A percentile compares a stretch with the other conserved stretches of the same genome.
Evolutionary conservation across 2,329 filamentous ascomycete genomes (phyloP).

Genomic region (Metarhizium robertsii): DNA sequence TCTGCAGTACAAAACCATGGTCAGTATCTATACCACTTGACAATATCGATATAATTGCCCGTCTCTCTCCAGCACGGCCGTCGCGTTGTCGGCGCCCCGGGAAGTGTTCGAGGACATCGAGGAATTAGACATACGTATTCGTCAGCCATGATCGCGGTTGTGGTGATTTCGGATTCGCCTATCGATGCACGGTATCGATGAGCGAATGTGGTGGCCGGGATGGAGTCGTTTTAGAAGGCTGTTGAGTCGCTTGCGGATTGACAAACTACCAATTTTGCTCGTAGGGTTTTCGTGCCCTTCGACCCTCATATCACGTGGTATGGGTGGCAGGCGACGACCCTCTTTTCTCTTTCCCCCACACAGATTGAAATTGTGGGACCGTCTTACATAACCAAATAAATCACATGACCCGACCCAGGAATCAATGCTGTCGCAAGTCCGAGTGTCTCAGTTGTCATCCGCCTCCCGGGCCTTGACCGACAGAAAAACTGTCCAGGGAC

Average conservation of each 20-base stretch:
- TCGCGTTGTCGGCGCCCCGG: constrained; percentile 15
- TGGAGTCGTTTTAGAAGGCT: constrained; percentile 24
- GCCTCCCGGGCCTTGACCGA: no score
- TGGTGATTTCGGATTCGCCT: constrained; percentile 33
- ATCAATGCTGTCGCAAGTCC: no score
- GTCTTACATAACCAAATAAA: neutral
- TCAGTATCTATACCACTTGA: constrained; percentile 15
- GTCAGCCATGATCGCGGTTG: constrained; percentile 69
- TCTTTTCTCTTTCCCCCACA: no score
- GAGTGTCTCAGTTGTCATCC: neutral
- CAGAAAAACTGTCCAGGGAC: no score
- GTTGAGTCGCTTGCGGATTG: constrained; percentile 17
- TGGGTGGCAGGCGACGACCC: neutral
- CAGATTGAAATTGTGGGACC: neutral
- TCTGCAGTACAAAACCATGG: constrained; percentile 41
- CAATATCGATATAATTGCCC: neutral
- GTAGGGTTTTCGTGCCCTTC: constrained; percentile 34
- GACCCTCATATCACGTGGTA: constrained; percentile 22
- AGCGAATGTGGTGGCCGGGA: constrained; percentile 30
- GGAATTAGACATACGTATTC: constrained; percentile 64
- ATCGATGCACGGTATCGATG: constrained; percentile 33
- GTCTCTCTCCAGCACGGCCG: neutral
- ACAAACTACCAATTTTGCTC: constrained; percentile 21
- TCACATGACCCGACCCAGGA: neutral
- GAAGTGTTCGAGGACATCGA: constrained; percentile 16